Percentiles rank a stretch among this genome's conserved stretches.
These are phyloP conservation scores for Hirschfeldia incana DNA, from an alignment of 345 rosid genomes.

Conservation along the genomic window DNA sequence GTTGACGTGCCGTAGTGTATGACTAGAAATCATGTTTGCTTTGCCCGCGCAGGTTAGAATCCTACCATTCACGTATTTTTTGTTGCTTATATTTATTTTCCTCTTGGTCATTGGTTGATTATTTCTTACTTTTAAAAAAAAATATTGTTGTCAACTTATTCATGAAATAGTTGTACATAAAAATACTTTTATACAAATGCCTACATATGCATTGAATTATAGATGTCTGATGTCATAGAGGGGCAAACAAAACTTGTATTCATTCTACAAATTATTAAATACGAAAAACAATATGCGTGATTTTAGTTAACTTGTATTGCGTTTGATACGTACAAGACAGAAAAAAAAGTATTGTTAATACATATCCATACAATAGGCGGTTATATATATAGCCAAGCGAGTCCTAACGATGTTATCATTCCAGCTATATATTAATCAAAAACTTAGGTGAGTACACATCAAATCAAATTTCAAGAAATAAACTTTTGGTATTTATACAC, in stretches of 20 bases:
- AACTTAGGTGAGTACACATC: conserved; percentile 39
- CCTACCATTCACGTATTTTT: no score
- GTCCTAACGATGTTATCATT: conserved; percentile 28
- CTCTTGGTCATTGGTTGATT: no score
- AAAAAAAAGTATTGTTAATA: conserved; percentile 9
- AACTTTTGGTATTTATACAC: not conserved
- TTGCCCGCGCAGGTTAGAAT: no score
- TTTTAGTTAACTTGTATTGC: conserved; percentile 17
- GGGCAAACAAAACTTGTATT: not conserved
- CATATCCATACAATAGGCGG: conserved; percentile 2
- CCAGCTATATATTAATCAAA: not conserved
- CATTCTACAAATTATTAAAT: not conserved
- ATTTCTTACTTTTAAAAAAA: no score
- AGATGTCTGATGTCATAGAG: not conserved
- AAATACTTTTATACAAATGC: not conserved
- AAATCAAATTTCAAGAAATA: conserved; percentile 13
- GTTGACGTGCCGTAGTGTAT: no score
- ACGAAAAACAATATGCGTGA: conserved; percentile 23
- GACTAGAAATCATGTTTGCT: no score
- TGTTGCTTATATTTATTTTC: no score
- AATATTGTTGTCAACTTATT: no score
- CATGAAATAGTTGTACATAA: not conserved
- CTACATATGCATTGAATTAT: conserved; percentile 1
- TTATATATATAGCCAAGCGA: conserved; percentile 30
- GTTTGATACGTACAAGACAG: conserved; percentile 19